Conservation (phyloP, 148 eudicot species). For the Spergularia bocconei region DNA sequence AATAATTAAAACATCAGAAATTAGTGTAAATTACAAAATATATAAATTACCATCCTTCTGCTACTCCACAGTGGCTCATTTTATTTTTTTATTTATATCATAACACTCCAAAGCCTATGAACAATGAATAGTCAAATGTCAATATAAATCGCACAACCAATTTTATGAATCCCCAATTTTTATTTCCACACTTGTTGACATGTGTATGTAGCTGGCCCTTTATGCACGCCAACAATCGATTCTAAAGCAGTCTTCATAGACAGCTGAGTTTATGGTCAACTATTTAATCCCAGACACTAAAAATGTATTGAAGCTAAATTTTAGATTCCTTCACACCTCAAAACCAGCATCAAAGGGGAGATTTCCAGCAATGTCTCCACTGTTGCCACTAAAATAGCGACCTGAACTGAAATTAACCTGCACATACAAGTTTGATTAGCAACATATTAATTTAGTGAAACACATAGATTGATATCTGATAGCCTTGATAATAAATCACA, state of each 20-base stretch:
- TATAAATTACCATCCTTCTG: too few species aligned
- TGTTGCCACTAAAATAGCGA: constrained; percentile 67
- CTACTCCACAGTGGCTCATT: too few species aligned
- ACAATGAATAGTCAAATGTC: too few species aligned
- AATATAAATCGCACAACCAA: too few species aligned
- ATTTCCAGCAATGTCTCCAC: constrained; percentile 39
- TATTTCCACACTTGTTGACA: too few species aligned
- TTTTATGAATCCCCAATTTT: too few species aligned
- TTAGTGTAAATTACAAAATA: neutral
- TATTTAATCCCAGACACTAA: neutral
- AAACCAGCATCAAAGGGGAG: constrained; percentile 98
- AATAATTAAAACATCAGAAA: neutral
- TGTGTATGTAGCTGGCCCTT: too few species aligned
- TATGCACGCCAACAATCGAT: neutral
- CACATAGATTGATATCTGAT: neutral
- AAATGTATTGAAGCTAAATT: neutral
- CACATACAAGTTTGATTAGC: constrained; percentile 27
- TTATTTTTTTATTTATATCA: too few species aligned
- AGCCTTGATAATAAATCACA: neutral
- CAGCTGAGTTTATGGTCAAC: neutral
- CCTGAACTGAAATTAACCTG: constrained; percentile 98
- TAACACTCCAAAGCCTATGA: too few species aligned
- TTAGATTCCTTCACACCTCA: constrained; percentile 49
- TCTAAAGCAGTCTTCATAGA: neutral
- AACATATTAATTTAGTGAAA: constrained; percentile 14